phyloP scores from a whole-genome alignment of 371 early-diverging fungal genomes.

The Sporodiniella umbellata region DNA sequence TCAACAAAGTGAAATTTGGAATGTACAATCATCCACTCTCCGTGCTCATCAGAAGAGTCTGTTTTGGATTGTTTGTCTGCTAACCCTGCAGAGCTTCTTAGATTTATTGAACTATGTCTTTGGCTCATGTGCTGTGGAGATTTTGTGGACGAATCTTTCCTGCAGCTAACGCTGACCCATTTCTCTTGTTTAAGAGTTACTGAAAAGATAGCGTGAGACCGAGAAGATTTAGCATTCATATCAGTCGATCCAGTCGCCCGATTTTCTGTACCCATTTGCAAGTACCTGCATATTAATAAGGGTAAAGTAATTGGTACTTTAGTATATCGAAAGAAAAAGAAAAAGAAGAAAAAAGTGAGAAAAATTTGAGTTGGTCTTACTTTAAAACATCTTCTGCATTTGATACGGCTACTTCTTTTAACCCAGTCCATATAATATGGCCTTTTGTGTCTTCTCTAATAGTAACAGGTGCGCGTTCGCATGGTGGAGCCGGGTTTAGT shows the following conservation, averaged over 20 bases:
- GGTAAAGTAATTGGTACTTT: constrained; percentile 3
- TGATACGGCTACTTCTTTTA: constrained; percentile 77
- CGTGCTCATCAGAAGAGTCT: constrained; percentile 22
- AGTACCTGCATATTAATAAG: constrained; percentile 31
- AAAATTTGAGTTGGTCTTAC: too few relatives aligned
- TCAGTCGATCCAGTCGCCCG: constrained; percentile 94
- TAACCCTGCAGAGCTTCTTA: constrained; percentile 34
- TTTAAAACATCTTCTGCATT: constrained; percentile 78
- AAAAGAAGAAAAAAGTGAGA: not conserved
- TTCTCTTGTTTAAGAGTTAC: constrained; percentile 80
- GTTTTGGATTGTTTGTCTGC: constrained; percentile 26
- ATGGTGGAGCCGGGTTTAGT: constrained; percentile 54
- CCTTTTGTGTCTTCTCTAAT: constrained; percentile 93
- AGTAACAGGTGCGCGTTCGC: constrained; percentile 62
- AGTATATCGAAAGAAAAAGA: constrained; percentile 7
- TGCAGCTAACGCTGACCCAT: constrained; percentile 28
- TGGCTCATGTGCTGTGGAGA: constrained; percentile 5
- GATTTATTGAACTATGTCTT: constrained; percentile 33
- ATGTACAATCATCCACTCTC: constrained; percentile 48
- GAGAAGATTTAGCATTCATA: constrained; percentile 95
- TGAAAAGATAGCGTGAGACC: constrained; percentile 98
- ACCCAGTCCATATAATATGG: constrained; percentile 86
- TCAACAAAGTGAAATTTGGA: constrained; percentile 99
- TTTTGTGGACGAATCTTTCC: constrained; percentile 3
- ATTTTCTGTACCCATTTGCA: constrained; percentile 79